Conservation (phyloP, 2,329 filamentous ascomycete genomes). For the Botrytis fragariae region DNA sequence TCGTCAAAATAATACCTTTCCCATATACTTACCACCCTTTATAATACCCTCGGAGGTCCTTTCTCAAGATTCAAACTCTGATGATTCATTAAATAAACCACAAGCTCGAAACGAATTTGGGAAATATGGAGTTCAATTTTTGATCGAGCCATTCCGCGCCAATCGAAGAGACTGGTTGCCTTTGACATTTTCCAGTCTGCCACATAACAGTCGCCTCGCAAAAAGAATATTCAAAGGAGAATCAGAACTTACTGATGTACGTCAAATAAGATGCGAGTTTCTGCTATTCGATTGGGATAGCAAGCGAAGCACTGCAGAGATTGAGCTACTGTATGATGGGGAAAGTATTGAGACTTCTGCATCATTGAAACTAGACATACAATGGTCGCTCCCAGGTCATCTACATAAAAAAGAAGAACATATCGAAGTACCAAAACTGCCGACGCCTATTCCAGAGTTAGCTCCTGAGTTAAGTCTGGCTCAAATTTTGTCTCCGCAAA, state of each 20-base stretch:
- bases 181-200: slow-evolving; percentile 20
- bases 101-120: background rate
- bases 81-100: background rate
- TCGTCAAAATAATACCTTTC: background rate
- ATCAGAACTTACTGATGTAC: background rate
- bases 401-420: slow-evolving; percentile 9
- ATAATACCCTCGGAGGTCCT: slow-evolving; percentile 10
- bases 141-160: slow-evolving; percentile 11
- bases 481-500: slow-evolving; percentile 19
- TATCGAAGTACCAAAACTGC: background rate
- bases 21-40: slow-evolving; percentile 14
- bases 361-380: slow-evolving; percentile 25
- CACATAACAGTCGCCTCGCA: slow-evolving; percentile 9
- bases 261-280: slow-evolving; percentile 11
- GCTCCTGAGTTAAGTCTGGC: background rate
- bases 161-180: slow-evolving; percentile 31
- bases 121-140: slow-evolving; percentile 5
- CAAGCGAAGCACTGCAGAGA: background rate
- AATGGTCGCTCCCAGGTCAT: slow-evolving; percentile 31
- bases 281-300: slow-evolving; percentile 12
- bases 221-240: slow-evolving; percentile 12
- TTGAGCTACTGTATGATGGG: slow-evolving; percentile 14
- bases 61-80: background rate
- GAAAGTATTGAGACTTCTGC: slow-evolving; percentile 18
- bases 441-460: background rate